Conservation (phyloP, 1,284 basidiomycete species). For the Athelia sp. region DNA sequence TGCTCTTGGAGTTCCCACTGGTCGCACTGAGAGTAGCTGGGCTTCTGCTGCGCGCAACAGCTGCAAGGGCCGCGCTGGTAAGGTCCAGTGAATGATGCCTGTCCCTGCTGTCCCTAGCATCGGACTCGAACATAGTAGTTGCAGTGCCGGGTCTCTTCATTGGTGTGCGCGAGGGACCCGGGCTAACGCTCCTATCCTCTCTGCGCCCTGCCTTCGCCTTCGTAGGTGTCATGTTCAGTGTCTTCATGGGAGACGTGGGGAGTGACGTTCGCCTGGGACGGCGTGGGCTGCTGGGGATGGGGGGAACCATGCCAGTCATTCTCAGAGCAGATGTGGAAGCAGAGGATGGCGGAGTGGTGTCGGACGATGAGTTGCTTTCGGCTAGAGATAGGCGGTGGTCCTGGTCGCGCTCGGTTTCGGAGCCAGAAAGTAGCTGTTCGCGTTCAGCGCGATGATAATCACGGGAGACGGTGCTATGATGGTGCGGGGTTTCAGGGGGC, state of each 20-base stretch:
- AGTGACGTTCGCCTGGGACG: slow-evolving; percentile 46
- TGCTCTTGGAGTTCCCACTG: slow-evolving; percentile 15
- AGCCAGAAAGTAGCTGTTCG: slow-evolving; percentile 64
- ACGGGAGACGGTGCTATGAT: slow-evolving; percentile 10
- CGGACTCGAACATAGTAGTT: slow-evolving; percentile 15
- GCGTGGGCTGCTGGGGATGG: slow-evolving; percentile 15
- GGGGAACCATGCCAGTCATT: slow-evolving; percentile 8
- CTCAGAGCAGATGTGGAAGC: slow-evolving; percentile 19
- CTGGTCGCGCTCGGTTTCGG: slow-evolving; percentile 75
- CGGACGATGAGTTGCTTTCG: slow-evolving; percentile 32
- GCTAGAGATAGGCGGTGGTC: slow-evolving; percentile 25
- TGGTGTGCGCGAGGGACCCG: slow-evolving; percentile 34
- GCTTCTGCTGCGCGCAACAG: slow-evolving; percentile 49
- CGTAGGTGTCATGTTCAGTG: slow-evolving; percentile 17
- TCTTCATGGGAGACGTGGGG: slow-evolving; percentile 49
- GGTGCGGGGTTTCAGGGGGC: slow-evolving; percentile 6
- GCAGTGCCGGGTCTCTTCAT: slow-evolving; percentile 39
- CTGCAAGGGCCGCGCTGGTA: slow-evolving; percentile 53
- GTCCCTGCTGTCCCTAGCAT: no score
- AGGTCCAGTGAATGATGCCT: slow-evolving; percentile 29
- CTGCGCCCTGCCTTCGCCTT: slow-evolving; percentile 9
- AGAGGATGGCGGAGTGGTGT: slow-evolving; percentile 34
- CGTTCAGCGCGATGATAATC: slow-evolving; percentile 12
- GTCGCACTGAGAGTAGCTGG: slow-evolving; percentile 31
- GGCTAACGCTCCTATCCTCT: slow-evolving; percentile 23